phyloP scores from a whole-genome alignment of 805 yeast genomes.

The Limtongia smithiae region DNA sequence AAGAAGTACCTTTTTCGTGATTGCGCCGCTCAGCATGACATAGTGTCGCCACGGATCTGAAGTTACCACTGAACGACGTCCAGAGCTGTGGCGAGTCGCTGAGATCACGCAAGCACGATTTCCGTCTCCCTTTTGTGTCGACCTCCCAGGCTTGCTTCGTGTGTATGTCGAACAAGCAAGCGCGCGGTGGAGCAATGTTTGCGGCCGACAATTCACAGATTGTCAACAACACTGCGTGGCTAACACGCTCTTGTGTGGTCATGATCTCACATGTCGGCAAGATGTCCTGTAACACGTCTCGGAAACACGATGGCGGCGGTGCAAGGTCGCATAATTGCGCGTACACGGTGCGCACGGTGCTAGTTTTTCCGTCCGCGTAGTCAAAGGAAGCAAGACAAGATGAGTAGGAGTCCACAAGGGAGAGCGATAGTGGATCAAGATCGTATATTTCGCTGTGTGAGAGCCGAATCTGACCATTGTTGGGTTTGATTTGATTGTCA shows the following conservation, averaged over 20 bases:
- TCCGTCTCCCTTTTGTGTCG: background rate
- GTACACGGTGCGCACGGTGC: no score
- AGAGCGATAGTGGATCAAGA: background rate
- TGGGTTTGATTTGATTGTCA: no score
- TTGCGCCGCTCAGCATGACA: conserved; percentile 21
- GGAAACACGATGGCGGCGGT: conserved; percentile 27
- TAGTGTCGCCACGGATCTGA: conserved; percentile 22
- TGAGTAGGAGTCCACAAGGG: background rate
- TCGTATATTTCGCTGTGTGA: no score
- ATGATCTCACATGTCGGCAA: conserved; percentile 16
- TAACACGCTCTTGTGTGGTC: conserved; percentile 18
- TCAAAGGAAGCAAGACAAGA: background rate
- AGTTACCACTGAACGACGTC: conserved; percentile 31
- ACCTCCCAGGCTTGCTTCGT: no score
- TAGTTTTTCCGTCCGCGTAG: background rate
- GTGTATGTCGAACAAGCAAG: conserved; percentile 6
- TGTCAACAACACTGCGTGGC: conserved; percentile 22
- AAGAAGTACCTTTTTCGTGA: conserved; percentile 24
- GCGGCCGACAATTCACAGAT: conserved; percentile 27
- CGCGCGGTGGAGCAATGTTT: conserved; percentile 13
- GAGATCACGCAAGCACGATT: conserved; percentile 17
- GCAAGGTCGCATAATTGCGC: conserved; percentile 20
- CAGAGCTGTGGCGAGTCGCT: conserved; percentile 28
- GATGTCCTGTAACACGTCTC: conserved; percentile 16
- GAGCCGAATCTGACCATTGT: no score